phyloP scores from a whole-genome alignment of 2,329 filamentous ascomycete species.

The Graphilbum sp. region DNA sequence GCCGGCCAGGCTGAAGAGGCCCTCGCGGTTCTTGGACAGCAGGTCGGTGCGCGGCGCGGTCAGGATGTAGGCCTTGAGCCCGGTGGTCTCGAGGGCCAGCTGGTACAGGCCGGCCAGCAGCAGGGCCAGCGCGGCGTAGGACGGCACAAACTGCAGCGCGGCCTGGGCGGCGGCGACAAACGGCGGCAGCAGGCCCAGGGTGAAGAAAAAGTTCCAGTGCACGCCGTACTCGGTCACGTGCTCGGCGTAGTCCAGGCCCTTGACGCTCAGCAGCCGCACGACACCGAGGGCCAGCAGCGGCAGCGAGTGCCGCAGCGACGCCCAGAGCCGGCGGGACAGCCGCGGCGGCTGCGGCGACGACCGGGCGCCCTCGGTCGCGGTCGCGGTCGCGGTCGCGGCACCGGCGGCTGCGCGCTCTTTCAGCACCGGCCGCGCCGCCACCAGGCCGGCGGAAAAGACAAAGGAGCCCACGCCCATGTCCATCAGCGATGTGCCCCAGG shows the following conservation, averaged over 20 bases:
- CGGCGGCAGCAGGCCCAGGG: constrained; percentile 71
- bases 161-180: constrained; percentile 76
- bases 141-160: constrained; percentile 52
- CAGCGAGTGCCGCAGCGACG: constrained; percentile 62
- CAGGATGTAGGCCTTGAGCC: constrained; percentile 69
- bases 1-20: constrained; percentile 85
- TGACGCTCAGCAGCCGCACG: constrained; percentile 72
- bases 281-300: constrained; percentile 69
- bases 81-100: constrained; percentile 54
- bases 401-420: constrained; percentile 43
- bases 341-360: constrained; percentile 23
- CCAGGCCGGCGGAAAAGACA: constrained; percentile 82
- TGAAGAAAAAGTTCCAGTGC: constrained; percentile 99
- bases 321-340: constrained; percentile 40
- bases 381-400: no score
- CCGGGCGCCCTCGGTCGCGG: background rate
- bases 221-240: constrained; percentile 96
- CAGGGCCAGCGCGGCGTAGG: constrained; percentile 60
- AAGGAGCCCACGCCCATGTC: constrained; percentile 95
- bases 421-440: constrained; percentile 69
- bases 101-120: constrained; percentile 57
- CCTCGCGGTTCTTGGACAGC: constrained; percentile 82
- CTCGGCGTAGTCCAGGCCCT: constrained; percentile 88
- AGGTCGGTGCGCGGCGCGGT: constrained; percentile 64
- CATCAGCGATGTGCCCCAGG: constrained; percentile 99